phyloP scores from a whole-genome alignment of 495 filamentous ascomycete species.

The Podospora anserina region DNA sequence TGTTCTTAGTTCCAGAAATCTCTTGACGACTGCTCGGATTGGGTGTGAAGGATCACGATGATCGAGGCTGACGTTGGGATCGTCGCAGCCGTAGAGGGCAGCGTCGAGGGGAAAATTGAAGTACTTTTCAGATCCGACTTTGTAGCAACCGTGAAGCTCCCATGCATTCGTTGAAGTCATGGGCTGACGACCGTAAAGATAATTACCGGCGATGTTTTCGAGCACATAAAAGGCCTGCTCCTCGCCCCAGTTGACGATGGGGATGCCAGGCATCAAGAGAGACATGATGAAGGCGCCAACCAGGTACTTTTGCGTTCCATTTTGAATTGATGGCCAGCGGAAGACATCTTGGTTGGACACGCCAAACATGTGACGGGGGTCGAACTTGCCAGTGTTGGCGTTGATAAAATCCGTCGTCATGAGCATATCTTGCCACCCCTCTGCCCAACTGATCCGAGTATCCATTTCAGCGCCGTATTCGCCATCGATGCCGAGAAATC shows the following conservation, averaged over 20 bases:
- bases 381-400: slow-evolving; percentile 63
- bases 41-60: slow-evolving; percentile 52
- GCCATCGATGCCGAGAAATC: slow-evolving; percentile 65
- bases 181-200: slow-evolving; percentile 64
- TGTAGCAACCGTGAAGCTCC: slow-evolving; percentile 66
- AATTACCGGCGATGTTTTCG: slow-evolving; percentile 65
- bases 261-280: slow-evolving; percentile 63
- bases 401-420: slow-evolving; percentile 63
- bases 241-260: slow-evolving; percentile 64
- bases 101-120: slow-evolving; percentile 35
- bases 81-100: slow-evolving; percentile 61
- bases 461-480: slow-evolving; percentile 59
- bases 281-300: slow-evolving; percentile 63
- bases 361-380: slow-evolving; percentile 69
- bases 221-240: slow-evolving; percentile 67
- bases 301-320: slow-evolving; percentile 59
- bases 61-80: slow-evolving; percentile 65
- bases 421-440: slow-evolving; percentile 60
- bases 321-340: slow-evolving; percentile 62
- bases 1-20: slow-evolving; percentile 61
- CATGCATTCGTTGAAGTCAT: slow-evolving; percentile 64
- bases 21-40: slow-evolving; percentile 57
- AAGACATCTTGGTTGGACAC: slow-evolving; percentile 71
- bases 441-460: slow-evolving; percentile 56
- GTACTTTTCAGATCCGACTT: slow-evolving; percentile 59